Evolutionary conservation across 2,329 filamentous ascomycete species (phyloP), one percentile per base, ranked within the genome.

Genomic region (Trichoderma koningii): DNA sequence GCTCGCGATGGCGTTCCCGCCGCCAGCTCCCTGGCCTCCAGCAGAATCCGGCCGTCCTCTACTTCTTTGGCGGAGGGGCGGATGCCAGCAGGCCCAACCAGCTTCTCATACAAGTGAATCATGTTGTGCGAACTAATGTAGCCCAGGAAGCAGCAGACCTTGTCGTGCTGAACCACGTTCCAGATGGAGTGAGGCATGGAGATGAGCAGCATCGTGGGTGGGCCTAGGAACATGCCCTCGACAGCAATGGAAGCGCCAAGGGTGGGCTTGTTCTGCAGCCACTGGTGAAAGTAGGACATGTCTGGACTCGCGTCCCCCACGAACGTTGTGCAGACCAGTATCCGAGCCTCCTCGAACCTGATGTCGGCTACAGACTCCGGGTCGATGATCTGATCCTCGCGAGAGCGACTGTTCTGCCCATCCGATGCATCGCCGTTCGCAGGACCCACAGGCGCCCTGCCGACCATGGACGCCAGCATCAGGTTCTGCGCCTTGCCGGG

Each of bases 121-220:
- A 89, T 85, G 74, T 89, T 89, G 70, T 87, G 85, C 0, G 87
- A 89, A 69, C 83, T 88, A 69, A 89, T 84, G 69, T 87, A 86
- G 38, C 87, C 87, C 52, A 89, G 72, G 66, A 87, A 88, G 69
- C 84, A 87, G 74, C 87, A 89, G 23, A 88, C 86, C 70, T 88
- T 88, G 68, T 89, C 86, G 66, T 87, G 84, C 74, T 88, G 84
- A 7, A 89, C 84, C 23, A 87, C 80, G 68, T 83, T 86, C 85
- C 86, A 89, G 15, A 89, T 80, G 5, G 82, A 80, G 65, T 84
- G 80, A 4, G 87, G 86, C 84, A 89, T 89, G 4, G 87, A 89
- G 62, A 89, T 86, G 34, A 89, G 77, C 9, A 89, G 76, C 78
- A 89, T 87, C 0, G 87, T 89, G 1, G 87, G 86, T 0, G 87